Evolutionary conservation across 1,139 yeast genomes (phyloP).

Genomic region (Taphrina flavorubra): DNA sequence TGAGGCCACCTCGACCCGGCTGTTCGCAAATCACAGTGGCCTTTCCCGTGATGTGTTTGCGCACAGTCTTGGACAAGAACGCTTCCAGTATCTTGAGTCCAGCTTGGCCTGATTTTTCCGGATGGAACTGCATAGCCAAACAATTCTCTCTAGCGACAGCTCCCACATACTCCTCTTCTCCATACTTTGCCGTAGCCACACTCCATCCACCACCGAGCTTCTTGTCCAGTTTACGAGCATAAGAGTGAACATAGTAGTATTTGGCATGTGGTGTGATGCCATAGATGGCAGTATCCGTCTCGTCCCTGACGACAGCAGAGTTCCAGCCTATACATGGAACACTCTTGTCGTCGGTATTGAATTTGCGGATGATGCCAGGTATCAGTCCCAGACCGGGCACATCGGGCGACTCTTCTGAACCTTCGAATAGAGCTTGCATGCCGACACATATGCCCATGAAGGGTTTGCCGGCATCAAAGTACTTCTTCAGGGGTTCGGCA

Average conservation of each 20-base stretch:
- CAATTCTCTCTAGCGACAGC: constrained; percentile 76
- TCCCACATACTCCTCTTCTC: constrained; percentile 81
- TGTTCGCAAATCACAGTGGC: constrained; percentile 38
- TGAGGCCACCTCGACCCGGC: constrained; percentile 60
- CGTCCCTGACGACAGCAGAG: constrained; percentile 51
- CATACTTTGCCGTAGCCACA: constrained; percentile 73
- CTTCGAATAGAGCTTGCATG: constrained; percentile 75
- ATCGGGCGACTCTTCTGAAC: constrained; percentile 74
- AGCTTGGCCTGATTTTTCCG: constrained; percentile 92
- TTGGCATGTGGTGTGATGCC: constrained; percentile 69
- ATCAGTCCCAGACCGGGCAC: constrained; percentile 64
- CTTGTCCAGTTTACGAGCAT: constrained; percentile 50
- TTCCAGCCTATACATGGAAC: constrained; percentile 99
- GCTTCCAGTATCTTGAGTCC: constrained; percentile 77
- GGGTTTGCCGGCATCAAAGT: constrained; percentile 74
- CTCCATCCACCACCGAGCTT: constrained; percentile 66
- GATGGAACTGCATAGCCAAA: constrained; percentile 96
- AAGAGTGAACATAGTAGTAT: constrained; percentile 94
- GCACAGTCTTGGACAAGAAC: constrained; percentile 63
- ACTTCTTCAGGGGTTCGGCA: constrained; percentile 66
- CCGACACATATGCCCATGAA: constrained; percentile 98
- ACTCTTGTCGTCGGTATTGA: constrained; percentile 68
- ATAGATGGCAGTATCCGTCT: constrained; percentile 56
- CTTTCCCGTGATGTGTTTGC: constrained; percentile 47
- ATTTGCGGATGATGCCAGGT: constrained; percentile 63